Conservation (phyloP, 1,284 basidiomycete genomes). For the Ganoderma sinense region DNA sequence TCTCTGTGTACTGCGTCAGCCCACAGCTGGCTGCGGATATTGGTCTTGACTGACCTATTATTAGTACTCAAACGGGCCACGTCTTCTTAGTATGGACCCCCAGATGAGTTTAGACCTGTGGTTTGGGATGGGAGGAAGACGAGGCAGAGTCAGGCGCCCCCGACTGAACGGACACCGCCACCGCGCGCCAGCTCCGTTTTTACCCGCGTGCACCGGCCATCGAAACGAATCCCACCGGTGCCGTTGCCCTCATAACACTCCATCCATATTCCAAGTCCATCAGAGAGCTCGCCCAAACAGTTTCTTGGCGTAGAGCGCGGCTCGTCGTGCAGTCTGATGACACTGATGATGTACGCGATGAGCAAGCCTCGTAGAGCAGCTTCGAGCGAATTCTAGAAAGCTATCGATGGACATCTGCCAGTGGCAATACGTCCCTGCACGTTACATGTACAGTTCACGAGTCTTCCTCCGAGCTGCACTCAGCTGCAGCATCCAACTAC, state of each 20-base stretch:
- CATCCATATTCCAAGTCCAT: neutral
- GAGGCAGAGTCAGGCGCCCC: neutral
- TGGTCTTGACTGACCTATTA: neutral
- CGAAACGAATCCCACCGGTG: neutral
- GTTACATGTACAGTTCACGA: too few species aligned
- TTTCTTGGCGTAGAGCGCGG: neutral
- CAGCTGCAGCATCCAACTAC: constrained; percentile 13
- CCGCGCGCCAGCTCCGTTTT: neutral
- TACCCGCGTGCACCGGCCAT: neutral
- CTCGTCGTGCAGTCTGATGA: neutral
- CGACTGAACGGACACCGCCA: neutral
- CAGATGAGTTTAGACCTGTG: neutral
- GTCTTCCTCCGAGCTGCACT: neutral
- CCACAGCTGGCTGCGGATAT: neutral
- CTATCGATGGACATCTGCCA: neutral
- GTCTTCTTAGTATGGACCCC: neutral
- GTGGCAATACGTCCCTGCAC: neutral
- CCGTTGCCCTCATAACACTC: neutral
- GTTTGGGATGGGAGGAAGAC: neutral
- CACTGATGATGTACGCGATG: neutral
- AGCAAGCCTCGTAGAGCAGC: neutral
- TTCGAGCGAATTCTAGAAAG: constrained; percentile 9
- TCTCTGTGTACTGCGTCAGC: neutral
- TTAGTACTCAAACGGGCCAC: neutral
- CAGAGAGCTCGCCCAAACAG: neutral